Percentiles rank a stretch among this genome's conserved stretches.
These are phyloP conservation scores for Entomophthora muscae DNA, from an alignment of 371 early-diverging fungal genomes.

Conservation along the genomic window DNA sequence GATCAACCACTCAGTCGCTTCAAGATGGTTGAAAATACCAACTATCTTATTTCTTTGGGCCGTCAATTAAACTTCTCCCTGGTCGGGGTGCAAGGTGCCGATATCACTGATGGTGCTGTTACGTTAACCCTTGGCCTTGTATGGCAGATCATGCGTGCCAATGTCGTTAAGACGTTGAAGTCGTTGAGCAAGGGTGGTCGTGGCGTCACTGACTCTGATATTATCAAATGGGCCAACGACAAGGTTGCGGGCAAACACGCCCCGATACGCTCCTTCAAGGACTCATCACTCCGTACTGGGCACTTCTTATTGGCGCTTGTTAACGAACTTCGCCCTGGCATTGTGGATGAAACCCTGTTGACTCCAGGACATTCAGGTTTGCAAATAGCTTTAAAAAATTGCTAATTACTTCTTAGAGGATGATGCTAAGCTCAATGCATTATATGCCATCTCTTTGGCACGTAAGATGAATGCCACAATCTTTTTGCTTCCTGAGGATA, in stretches of 20 bases:
- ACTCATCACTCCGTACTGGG: conserved; percentile 52
- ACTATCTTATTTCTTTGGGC: conserved; percentile 74
- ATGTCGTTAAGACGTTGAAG: conserved; percentile 80
- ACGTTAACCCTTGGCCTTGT: conserved; percentile 72
- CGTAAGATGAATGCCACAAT: conserved; percentile 96
- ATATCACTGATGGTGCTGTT: conserved; percentile 77
- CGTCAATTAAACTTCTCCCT: conserved; percentile 72
- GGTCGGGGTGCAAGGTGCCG: conserved; percentile 89
- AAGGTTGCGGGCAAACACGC: conserved; percentile 43
- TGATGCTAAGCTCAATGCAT: conserved; percentile 77
- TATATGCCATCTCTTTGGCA: conserved; percentile 91
- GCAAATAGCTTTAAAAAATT: conserved; percentile 9
- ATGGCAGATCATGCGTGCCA: conserved; percentile 96
- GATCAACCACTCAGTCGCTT: conserved; percentile 59
- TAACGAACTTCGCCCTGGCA: conserved; percentile 75
- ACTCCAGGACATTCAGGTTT: conserved; percentile 37
- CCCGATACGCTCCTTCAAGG: conserved; percentile 67
- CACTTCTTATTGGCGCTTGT: conserved; percentile 80
- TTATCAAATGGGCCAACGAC: conserved; percentile 87
- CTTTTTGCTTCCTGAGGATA: conserved; percentile 92
- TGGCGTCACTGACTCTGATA: conserved; percentile 74
- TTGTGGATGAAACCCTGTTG: conserved; percentile 75
- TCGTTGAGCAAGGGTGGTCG: conserved; percentile 59
- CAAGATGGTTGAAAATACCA: conserved; percentile 92
- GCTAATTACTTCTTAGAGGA: conserved; percentile 34